phyloP scores from a whole-genome alignment of 139 green algal species.

The Astrephomene gubernaculifera region DNA sequence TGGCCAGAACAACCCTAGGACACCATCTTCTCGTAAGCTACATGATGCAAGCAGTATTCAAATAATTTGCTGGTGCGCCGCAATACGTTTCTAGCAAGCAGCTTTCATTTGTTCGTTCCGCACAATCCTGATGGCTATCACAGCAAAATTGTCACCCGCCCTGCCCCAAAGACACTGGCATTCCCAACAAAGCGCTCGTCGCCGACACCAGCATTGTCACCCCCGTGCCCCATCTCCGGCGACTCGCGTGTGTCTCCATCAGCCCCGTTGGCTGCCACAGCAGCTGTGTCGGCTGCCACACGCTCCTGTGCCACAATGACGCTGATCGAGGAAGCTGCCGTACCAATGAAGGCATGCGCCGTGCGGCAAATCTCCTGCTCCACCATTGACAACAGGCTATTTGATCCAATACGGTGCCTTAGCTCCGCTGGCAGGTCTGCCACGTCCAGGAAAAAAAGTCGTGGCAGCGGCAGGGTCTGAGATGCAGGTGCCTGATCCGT shows the following conservation, averaged over 20 bases:
- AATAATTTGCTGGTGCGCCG: too few species aligned
- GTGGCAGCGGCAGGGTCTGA: not conserved
- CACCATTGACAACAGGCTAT: slow-evolving; percentile 34
- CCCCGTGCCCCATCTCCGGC: not conserved
- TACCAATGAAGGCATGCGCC: slow-evolving; percentile 15
- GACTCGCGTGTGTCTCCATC: too few species aligned
- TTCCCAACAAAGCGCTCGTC: too few species aligned
- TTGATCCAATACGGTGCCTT: not conserved
- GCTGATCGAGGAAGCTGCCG: not conserved
- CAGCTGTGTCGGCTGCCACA: not conserved
- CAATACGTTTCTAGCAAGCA: too few species aligned
- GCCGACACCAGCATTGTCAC: too few species aligned
- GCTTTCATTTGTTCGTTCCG: too few species aligned
- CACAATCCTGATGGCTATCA: too few species aligned
- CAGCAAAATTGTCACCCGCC: not conserved
- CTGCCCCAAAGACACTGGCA: not conserved
- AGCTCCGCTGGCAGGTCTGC: not conserved
- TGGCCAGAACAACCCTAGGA: too few species aligned
- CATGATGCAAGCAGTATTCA: too few species aligned
- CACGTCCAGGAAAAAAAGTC: slow-evolving; percentile 1
- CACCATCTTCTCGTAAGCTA: too few species aligned
- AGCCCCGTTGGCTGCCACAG: too few species aligned
- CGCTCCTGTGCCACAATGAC: slow-evolving; percentile 40
- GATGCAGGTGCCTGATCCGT: too few species aligned
- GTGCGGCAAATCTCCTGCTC: slow-evolving; percentile 29